Percentiles rank a stretch among this genome's conserved stretches.
phyloP scores from a whole-genome alignment of 345 rosid genomes.

The Schrenkiella parvula region DNA sequence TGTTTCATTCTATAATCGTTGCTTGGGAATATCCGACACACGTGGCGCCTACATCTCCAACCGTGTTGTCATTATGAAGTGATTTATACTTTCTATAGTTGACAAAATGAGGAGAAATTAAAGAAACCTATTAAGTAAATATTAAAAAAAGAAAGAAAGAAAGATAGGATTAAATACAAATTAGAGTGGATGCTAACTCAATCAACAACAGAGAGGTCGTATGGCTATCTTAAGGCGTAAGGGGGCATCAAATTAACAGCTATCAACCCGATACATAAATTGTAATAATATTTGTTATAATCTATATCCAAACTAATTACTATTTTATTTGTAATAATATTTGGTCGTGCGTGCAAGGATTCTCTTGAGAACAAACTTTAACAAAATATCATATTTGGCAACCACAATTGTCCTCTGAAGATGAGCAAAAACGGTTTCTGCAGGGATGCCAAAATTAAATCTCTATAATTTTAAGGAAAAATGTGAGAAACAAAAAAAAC shows the following conservation, averaged over 20 bases:
- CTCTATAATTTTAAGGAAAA: no score
- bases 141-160: background rate
- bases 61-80: background rate
- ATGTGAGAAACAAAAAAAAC: no score
- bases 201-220: constrained; percentile 2
- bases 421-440: background rate
- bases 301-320: background rate
- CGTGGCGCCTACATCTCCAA: constrained; percentile 7
- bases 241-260: constrained; percentile 21
- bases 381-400: background rate
- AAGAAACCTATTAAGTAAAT: background rate
- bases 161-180: background rate
- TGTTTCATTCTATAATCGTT: background rate
- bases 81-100: background rate
- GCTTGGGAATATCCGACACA: constrained; percentile 21
- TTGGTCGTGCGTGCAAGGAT: constrained; percentile 24
- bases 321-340: background rate
- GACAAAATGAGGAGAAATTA: background rate
- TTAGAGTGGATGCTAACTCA: background rate
- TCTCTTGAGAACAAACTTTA: background rate
- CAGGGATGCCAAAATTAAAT: background rate
- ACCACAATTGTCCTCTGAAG: background rate
- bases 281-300: background rate
- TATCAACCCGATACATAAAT: background rate
- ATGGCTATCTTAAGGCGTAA: background rate